Evolutionary conservation across 306 rosid genomes (phyloP).

Genomic region (Lupinus albus): DNA sequence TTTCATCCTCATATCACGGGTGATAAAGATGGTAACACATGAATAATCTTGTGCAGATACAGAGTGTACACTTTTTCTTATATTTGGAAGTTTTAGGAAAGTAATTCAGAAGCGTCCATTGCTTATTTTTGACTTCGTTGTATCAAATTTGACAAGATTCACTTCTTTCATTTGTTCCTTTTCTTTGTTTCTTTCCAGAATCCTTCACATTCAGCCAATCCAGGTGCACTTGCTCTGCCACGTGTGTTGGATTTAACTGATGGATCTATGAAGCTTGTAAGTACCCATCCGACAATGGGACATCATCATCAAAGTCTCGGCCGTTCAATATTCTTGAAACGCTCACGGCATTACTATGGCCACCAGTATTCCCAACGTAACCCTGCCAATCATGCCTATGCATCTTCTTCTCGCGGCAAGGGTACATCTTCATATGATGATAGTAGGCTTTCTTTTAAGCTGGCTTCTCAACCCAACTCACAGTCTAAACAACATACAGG

Average conservation of each 20-base stretch:
- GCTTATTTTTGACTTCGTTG: constrained; percentile 22
- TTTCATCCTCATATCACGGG: constrained; percentile 10
- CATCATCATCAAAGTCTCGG: constrained; percentile 72
- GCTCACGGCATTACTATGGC: constrained; percentile 78
- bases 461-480: constrained; percentile 60
- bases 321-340: constrained; percentile 72
- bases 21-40: too few relatives aligned
- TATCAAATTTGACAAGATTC: constrained; percentile 4
- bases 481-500: constrained; percentile 55
- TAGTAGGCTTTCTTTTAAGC: constrained; percentile 60
- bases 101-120: constrained; percentile 26
- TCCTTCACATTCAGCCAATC: constrained; percentile 54
- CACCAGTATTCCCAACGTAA: constrained; percentile 87
- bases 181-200: constrained; percentile 44
- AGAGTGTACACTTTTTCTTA: constrained; percentile 27
- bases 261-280: constrained; percentile 56
- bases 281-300: constrained; percentile 47
- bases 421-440: constrained; percentile 54
- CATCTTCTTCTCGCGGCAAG: constrained; percentile 73
- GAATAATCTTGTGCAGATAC: constrained; percentile 9
- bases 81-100: constrained; percentile 34
- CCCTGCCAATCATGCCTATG: constrained; percentile 57
- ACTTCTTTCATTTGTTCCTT: not conserved
- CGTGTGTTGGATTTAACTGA: constrained; percentile 57
- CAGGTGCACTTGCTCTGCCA: constrained; percentile 45